Percentiles rank a stretch among this genome's conserved stretches.
These are phyloP conservation scores for Apiotrichum brassicae DNA, from an alignment of 1,284 basidiomycete genomes.

Conservation along the genomic window DNA sequence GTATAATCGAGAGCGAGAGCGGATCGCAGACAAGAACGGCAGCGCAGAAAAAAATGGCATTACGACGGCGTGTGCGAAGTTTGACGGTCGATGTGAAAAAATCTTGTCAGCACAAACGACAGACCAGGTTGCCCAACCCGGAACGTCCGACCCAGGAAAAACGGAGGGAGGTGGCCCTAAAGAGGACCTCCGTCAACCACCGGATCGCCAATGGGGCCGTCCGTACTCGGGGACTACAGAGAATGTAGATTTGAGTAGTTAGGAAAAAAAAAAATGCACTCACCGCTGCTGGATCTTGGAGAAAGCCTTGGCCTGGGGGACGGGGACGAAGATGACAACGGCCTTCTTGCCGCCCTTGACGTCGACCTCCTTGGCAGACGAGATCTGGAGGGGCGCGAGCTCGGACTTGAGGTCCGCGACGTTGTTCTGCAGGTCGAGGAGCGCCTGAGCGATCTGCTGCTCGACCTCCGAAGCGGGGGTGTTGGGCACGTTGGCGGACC, in stretches of 20 bases:
- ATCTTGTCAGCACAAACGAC: constrained; percentile 5
- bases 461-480: constrained; percentile 89
- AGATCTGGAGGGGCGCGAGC: constrained; percentile 92
- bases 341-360: constrained; percentile 99
- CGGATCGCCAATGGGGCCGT: constrained; percentile 8
- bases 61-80: constrained; percentile 12
- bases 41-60: constrained; percentile 17
- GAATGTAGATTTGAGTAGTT: too few species aligned
- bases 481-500: constrained; percentile 80
- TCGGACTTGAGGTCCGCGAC: constrained; percentile 94
- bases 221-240: constrained; percentile 3
- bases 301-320: constrained; percentile 97
- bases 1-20: too few species aligned
- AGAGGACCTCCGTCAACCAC: constrained; percentile 47
- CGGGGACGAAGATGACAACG: constrained; percentile 96
- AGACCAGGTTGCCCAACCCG: constrained; percentile 13
- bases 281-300: constrained; percentile 97
- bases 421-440: constrained; percentile 96
- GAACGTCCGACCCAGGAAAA: constrained; percentile 12
- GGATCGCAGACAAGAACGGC: too few species aligned
- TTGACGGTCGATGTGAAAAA: constrained; percentile 2
- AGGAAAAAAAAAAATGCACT: constrained; percentile 40
- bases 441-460: constrained; percentile 86
- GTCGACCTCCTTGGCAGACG: constrained; percentile 96
- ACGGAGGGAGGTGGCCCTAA: constrained; percentile 46